Evolutionary conservation across 2,329 filamentous ascomycete genomes (phyloP).

Genomic region (Sordariomycetes sp.): DNA sequence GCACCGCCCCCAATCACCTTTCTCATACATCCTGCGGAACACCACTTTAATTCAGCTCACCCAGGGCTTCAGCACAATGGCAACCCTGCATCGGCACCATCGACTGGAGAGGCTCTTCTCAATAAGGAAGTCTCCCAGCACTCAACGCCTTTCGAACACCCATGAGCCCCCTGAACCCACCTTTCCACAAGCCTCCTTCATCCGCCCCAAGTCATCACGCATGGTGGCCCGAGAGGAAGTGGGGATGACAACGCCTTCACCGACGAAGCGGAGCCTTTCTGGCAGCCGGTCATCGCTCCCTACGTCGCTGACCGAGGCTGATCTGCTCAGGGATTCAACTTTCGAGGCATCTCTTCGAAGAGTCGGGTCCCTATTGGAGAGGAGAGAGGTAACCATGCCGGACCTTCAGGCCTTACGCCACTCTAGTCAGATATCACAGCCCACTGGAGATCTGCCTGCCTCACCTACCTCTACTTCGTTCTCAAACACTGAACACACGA

Average conservation of each 20-base stretch:
- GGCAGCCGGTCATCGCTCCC: constrained; percentile 4
- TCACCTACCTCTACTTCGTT: background rate
- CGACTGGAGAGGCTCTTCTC: constrained; percentile 27
- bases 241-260: constrained; percentile 14
- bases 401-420: background rate
- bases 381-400: background rate
- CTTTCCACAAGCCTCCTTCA: constrained; percentile 40
- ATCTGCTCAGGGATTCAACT: background rate
- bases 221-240: constrained; percentile 44
- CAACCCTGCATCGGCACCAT: background rate
- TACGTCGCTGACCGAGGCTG: constrained; percentile 1
- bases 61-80: background rate
- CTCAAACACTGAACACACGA: background rate
- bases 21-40: background rate
- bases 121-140: constrained; percentile 8
- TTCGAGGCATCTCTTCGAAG: background rate
- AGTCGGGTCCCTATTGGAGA: background rate
- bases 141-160: background rate
- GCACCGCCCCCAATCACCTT: background rate
- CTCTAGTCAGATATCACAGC: background rate
- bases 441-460: background rate
- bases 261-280: background rate
- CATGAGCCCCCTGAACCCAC: constrained; percentile 14
- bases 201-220: constrained; percentile 37
- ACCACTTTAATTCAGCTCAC: background rate